Evolutionary conservation across 179 eudicot genomes (phyloP).

Genomic region (Spinacia oleracea): DNA sequence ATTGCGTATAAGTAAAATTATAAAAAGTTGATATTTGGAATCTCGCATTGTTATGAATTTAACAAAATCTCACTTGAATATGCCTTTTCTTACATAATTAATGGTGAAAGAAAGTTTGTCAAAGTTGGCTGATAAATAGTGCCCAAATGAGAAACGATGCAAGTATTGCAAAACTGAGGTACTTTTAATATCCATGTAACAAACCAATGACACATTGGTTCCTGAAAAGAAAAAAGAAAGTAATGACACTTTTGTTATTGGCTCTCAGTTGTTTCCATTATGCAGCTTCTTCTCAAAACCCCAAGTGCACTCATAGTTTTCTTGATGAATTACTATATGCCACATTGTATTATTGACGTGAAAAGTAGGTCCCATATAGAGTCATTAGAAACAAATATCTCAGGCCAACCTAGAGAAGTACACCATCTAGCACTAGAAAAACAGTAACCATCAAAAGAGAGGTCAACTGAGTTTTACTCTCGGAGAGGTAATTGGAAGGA

Average conservation of each 20-base stretch:
- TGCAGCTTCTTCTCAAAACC: not conserved
- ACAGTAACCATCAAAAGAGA: not conserved
- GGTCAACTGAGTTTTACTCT: not conserved
- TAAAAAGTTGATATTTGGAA: too few relatives aligned
- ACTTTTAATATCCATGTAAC: not conserved
- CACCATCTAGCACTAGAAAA: not conserved
- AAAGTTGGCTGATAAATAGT: too few relatives aligned
- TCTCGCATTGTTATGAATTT: too few relatives aligned
- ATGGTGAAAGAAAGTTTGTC: too few relatives aligned
- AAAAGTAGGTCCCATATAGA: not conserved
- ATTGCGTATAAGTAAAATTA: too few relatives aligned
- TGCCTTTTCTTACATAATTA: too few relatives aligned
- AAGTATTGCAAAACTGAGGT: too few relatives aligned
- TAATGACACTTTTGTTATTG: not conserved
- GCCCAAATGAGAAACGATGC: too few relatives aligned
- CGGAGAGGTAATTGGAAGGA: not conserved
- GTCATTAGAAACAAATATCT: not conserved
- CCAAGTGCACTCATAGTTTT: not conserved
- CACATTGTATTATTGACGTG: not conserved
- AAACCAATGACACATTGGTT: not conserved
- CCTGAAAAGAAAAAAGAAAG: too few relatives aligned
- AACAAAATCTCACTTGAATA: too few relatives aligned
- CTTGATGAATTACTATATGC: not conserved
- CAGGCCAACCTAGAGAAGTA: not conserved
- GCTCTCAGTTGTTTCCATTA: not conserved